Base-by-base conservation (phyloP, 148 eudicot species). In the Arctostaphylos glauca region DNA sequence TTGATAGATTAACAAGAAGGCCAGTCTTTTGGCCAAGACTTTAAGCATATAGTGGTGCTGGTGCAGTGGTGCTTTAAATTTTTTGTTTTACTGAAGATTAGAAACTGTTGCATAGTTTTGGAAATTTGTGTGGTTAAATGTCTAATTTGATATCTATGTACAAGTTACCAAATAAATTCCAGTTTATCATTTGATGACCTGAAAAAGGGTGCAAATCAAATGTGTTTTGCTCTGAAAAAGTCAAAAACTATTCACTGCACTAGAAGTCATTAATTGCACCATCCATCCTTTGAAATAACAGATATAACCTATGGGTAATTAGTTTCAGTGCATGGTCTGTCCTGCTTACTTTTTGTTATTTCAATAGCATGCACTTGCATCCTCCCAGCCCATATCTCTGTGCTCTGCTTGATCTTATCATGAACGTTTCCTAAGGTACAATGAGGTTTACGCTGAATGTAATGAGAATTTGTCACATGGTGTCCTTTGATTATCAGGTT, bases 401-500 rank as follows among this genome's bases (percentile, higher is more conserved):
- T 41, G 75, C 59, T 49, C 59, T n/a, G 23, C 55, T 64, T 5
- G 47, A 49, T 67, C 18, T 67, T 80, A 31, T 38, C 66, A 16
- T 68, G 31, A 49, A 52, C 43, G 7, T 66, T 62, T 80, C 58
- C 43, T 68, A 31, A 80, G 53, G 60, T 66, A 18, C 6, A 21
- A 9, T 14, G 19, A 46, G 48, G 25, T 44, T 79, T 80, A 13
- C 19, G 15, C 31, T 9, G 25, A 78, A 59, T 53, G 0, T 52
- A n/a, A n/a, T 62, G 31, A 74, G 21, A 68, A 67, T 41, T 66
- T 6, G 58, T 78, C 41, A 46, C 52, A 12, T 12, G 15, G 19
- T 52, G 16, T 41, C 54, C 62, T 67, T 47, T 83, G 71, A 79
- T 59, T 41, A 80, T 80, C 95, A 96, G 99, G 99, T 80, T 87